These are phyloP conservation scores for Spergularia bocconei DNA, from an alignment of 148 eudicot genomes.

Conservation along the genomic window DNA sequence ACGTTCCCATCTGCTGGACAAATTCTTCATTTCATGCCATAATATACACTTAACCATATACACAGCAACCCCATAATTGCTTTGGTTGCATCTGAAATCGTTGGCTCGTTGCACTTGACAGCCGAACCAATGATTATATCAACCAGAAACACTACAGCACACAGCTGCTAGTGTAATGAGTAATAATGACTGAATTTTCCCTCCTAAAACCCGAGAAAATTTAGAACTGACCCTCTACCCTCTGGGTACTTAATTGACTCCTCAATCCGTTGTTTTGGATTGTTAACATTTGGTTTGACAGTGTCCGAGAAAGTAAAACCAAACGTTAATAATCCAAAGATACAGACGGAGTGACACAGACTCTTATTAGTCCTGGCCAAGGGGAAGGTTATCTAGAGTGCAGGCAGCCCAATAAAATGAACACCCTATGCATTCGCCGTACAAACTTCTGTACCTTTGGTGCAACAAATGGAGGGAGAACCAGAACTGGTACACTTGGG, in stretches of 20 bases:
- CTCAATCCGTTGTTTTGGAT: no score
- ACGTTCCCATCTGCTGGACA: no score
- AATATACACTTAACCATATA: no score
- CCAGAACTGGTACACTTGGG: neutral
- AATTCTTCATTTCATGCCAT: no score
- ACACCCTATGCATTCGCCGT: constrained; percentile 44
- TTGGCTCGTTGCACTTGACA: neutral
- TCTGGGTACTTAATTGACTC: neutral
- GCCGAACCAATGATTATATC: neutral
- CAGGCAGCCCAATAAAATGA: constrained; percentile 69
- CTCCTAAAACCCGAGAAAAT: constrained; percentile 28
- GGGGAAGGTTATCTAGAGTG: constrained; percentile 27
- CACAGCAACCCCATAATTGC: neutral
- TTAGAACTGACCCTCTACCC: neutral
- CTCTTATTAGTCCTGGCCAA: no score
- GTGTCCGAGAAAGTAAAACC: no score
- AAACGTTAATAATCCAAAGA: no score
- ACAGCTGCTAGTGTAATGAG: neutral
- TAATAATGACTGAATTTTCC: neutral
- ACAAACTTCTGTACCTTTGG: constrained; percentile 39
- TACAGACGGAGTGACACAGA: no score
- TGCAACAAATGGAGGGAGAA: constrained; percentile 34
- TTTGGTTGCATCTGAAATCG: neutral
- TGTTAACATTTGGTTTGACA: no score
- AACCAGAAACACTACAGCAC: neutral